These are phyloP conservation scores for Nephelium lappaceum DNA, from an alignment of 345 rosid species.

Conservation along the genomic window DNA sequence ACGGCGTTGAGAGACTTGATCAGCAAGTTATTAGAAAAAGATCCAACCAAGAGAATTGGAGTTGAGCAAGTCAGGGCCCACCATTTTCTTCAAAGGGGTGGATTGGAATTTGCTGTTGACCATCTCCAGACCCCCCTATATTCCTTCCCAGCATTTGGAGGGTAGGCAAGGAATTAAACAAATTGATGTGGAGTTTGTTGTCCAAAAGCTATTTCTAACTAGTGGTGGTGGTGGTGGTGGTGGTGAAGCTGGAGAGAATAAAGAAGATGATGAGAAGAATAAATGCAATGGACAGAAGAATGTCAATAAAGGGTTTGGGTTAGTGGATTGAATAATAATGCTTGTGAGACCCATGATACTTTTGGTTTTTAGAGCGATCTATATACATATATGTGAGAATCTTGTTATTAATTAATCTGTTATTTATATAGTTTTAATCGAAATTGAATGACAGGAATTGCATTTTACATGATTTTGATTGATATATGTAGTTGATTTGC, in stretches of 20 bases:
- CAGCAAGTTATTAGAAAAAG: slow-evolving; percentile 58
- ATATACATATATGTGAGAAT: too few species aligned
- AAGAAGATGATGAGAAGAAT: neutral
- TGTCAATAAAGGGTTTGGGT: slow-evolving; percentile 19
- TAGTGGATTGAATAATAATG: slow-evolving; percentile 16
- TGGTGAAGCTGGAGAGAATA: slow-evolving; percentile 7
- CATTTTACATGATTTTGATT: too few species aligned
- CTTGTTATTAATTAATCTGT: too few species aligned
- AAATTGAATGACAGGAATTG: too few species aligned
- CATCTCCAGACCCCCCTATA: slow-evolving; percentile 69
- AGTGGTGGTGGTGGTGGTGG: neutral
- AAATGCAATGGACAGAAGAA: neutral
- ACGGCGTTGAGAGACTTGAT: slow-evolving; percentile 75
- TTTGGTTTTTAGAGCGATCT: slow-evolving; percentile 33
- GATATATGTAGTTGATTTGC: too few species aligned
- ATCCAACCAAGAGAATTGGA: slow-evolving; percentile 62
- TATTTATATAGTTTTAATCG: too few species aligned
- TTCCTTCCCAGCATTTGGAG: slow-evolving; percentile 45
- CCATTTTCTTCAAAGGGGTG: slow-evolving; percentile 57
- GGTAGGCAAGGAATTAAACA: slow-evolving; percentile 24
- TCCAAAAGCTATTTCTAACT: slow-evolving; percentile 45
- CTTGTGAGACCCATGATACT: slow-evolving; percentile 26
- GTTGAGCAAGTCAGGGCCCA: slow-evolving; percentile 68
- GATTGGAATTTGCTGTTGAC: slow-evolving; percentile 58
- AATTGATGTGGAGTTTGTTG: slow-evolving; percentile 69